Evolutionary conservation across 2,329 filamentous ascomycete species (phyloP), one percentile per base, ranked within the genome.

Genomic region (Parafenestella ontariensis): DNA sequence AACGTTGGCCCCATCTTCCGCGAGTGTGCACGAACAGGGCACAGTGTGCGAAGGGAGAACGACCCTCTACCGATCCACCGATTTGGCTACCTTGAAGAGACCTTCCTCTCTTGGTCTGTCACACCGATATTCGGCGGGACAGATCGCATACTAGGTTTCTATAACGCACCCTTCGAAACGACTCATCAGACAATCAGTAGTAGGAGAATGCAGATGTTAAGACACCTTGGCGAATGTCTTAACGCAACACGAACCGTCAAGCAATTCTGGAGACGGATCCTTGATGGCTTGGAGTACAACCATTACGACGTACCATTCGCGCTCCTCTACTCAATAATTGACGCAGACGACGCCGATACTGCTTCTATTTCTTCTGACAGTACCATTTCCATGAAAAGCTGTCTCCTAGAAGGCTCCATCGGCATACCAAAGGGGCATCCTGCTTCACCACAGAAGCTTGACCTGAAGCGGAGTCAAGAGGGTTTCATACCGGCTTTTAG

Each of bases 231-330:
- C 1, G 77, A 77, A 36, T 65, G 65, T 61, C 36, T 75, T 62
- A 61, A 72, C 11, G 57, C 64, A 26, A 66, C 64, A 31, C 63
- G 63, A 44, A 69, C 65, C 1, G 65, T 66, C 9, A 70, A 69
- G 37, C 63, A 77, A 2, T 78, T 84, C 34, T 85, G 82, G 79
- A 73, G 74, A 46, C 79, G 76, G 65, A 78, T 83, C 24, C 59
- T 84, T 10, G 79, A 83, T 36, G 80, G 80, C 1, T 59, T 83
- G 10, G 77, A 79, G 54, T 75, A 78, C 15, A 72, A 72, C 36
- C 56, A 62, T 11, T 64, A 68, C 24, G 72, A 74, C 24, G 52
- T 74, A 6, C 69, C 70, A 2, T 75, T 75, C 46, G 68, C 71
- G 10, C 49, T 75, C 1, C 46, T 75, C 7, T 74, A 74, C 34